Conservation (phyloP, 2,329 filamentous ascomycete genomes). For the Scedosporium dehoogii region DNA sequence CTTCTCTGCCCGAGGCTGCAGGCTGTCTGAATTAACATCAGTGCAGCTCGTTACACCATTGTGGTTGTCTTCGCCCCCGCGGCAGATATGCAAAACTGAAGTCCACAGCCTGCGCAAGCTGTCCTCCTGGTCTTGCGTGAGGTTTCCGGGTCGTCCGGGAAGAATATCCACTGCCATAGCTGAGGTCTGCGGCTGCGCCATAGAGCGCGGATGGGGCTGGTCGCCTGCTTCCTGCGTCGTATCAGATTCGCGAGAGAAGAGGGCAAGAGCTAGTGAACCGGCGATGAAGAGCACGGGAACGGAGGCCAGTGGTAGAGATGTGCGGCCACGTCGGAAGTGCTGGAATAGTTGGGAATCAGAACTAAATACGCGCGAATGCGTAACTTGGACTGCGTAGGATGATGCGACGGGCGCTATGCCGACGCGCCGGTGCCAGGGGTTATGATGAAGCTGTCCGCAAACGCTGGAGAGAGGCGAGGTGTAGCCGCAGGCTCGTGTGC, state of each 20-base stretch:
- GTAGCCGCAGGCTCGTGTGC: too few species aligned
- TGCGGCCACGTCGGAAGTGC: neutral
- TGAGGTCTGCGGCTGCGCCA: too few species aligned
- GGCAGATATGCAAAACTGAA: slow-evolving; percentile 59
- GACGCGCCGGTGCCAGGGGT: too few species aligned
- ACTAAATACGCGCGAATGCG: neutral
- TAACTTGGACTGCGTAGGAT: too few species aligned
- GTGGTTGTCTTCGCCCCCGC: slow-evolving; percentile 33
- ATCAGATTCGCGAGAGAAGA: neutral
- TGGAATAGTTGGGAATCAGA: neutral
- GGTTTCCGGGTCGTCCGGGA: slow-evolving; percentile 64
- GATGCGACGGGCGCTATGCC: too few species aligned
- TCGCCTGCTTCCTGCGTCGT: too few species aligned
- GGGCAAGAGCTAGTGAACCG: neutral
- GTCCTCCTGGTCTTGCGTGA: slow-evolving; percentile 68
- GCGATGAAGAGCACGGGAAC: neutral
- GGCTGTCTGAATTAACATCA: neutral
- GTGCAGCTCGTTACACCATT: neutral
- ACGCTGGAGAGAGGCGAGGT: too few species aligned
- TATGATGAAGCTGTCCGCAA: too few species aligned
- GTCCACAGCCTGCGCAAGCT: slow-evolving; percentile 77
- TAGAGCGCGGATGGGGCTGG: too few species aligned
- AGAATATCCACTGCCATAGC: slow-evolving; percentile 28
- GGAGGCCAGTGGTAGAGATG: neutral
- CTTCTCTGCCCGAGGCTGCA: slow-evolving; percentile 32